Conservation (phyloP, 208 protist species). For the Strigomonas galati region DNA sequence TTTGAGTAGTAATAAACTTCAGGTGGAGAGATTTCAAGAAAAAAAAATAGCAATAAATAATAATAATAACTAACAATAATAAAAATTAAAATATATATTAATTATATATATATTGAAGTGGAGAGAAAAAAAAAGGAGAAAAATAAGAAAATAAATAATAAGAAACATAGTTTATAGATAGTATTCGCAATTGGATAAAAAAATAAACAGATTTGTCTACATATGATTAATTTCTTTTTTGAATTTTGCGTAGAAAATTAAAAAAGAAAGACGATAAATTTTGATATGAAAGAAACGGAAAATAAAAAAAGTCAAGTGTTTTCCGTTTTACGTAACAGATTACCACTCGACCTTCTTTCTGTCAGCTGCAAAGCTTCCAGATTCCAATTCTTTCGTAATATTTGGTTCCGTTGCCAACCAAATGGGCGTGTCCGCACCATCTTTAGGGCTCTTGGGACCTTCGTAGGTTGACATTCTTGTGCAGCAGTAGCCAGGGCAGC, state of each 20-base stretch:
- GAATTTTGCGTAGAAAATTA: too few relatives aligned
- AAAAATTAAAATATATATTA: neutral
- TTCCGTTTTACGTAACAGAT: too few relatives aligned
- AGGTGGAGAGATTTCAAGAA: neutral
- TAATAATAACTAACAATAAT: neutral
- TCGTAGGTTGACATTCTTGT: constrained; percentile 21
- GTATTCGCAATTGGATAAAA: too few relatives aligned
- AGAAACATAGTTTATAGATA: too few relatives aligned
- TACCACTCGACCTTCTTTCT: neutral
- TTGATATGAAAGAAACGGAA: too few relatives aligned
- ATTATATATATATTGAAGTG: neutral
- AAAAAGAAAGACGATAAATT: too few relatives aligned
- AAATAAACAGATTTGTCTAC: too few relatives aligned
- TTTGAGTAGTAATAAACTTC: too few relatives aligned
- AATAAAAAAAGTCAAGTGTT: neutral
- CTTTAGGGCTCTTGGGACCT: constrained; percentile 20
- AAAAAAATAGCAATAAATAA: constrained; percentile 10
- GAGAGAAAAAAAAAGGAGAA: neutral
- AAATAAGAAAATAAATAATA: neutral
- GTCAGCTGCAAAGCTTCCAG: constrained; percentile 22
- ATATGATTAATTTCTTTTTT: too few relatives aligned
- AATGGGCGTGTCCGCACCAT: constrained; percentile 29
- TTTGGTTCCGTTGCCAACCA: constrained; percentile 26
- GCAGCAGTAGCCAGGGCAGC: constrained; percentile 37
- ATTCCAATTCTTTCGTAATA: constrained; percentile 14